Percentiles rank a stretch among this genome's conserved stretches.
These are phyloP conservation scores for Solanum hybrid DNA, from an alignment of 305 asterid species.

Conservation along the genomic window DNA sequence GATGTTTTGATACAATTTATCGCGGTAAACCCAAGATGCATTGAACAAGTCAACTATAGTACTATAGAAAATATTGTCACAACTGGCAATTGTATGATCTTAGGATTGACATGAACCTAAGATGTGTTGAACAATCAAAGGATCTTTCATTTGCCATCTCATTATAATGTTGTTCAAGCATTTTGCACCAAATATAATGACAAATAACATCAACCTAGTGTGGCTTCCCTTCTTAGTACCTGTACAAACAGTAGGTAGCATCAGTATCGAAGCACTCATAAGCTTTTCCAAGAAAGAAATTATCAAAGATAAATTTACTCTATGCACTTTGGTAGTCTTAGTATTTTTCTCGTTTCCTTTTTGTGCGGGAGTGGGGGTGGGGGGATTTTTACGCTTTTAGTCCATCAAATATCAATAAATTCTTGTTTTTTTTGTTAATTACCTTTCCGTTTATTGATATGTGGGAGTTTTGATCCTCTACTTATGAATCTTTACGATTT, in stretches of 20 bases:
- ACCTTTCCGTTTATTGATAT: background rate
- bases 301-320: background rate
- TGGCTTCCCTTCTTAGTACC: conserved; percentile 77
- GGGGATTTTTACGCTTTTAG: background rate
- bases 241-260: conserved; percentile 8
- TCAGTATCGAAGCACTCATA: background rate
- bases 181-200: background rate
- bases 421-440: background rate
- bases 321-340: background rate
- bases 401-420: background rate
- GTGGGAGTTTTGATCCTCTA: background rate
- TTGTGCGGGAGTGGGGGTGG: no score
- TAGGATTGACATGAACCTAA: background rate
- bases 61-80: background rate
- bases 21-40: background rate
- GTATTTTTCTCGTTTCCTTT: background rate
- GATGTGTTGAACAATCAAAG: background rate
- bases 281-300: background rate
- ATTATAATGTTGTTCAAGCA: background rate
- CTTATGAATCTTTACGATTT: background rate
- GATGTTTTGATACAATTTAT: background rate
- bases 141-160: background rate
- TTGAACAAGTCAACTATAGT: background rate
- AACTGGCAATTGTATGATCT: background rate
- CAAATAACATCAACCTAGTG: conserved; percentile 37